These are phyloP conservation scores for Diplodia corticola DNA, from an alignment of 2,329 filamentous ascomycete species.

Conservation along the genomic window DNA sequence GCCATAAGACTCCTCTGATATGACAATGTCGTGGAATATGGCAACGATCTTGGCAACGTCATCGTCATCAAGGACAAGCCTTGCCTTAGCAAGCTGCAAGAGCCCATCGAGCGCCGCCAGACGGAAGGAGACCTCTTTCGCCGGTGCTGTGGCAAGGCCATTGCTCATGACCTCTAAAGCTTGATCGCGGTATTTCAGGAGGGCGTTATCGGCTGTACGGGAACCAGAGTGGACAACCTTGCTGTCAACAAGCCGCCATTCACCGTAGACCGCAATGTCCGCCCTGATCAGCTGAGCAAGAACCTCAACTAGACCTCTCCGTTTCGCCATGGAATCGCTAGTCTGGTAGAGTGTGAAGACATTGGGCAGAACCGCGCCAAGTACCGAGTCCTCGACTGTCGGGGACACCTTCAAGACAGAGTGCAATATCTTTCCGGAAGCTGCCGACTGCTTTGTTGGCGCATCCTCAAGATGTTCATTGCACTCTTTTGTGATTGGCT, in stretches of 20 bases:
- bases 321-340: constrained; percentile 62
- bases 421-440: constrained; percentile 61
- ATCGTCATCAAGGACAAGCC: constrained; percentile 44
- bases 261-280: constrained; percentile 58
- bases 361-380: constrained; percentile 58
- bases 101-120: constrained; percentile 48
- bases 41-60: constrained; percentile 55
- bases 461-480: constrained; percentile 68
- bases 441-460: constrained; percentile 67
- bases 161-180: constrained; percentile 45
- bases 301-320: constrained; percentile 63
- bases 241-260: constrained; percentile 52
- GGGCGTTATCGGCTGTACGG: constrained; percentile 37
- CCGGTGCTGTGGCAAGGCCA: constrained; percentile 46
- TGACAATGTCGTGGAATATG: constrained; percentile 61
- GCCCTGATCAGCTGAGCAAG: constrained; percentile 59
- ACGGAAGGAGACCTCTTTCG: constrained; percentile 53
- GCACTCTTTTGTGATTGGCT: constrained; percentile 65
- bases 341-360: constrained; percentile 62
- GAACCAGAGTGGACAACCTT: constrained; percentile 27
- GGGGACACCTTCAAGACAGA: constrained; percentile 58
- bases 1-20: constrained; percentile 58
- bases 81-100: constrained; percentile 44
- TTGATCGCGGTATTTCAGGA: constrained; percentile 44
- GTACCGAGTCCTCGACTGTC: constrained; percentile 55